Conservation (phyloP, 495 filamentous ascomycete genomes). For the Hypoxylon rickii region DNA sequence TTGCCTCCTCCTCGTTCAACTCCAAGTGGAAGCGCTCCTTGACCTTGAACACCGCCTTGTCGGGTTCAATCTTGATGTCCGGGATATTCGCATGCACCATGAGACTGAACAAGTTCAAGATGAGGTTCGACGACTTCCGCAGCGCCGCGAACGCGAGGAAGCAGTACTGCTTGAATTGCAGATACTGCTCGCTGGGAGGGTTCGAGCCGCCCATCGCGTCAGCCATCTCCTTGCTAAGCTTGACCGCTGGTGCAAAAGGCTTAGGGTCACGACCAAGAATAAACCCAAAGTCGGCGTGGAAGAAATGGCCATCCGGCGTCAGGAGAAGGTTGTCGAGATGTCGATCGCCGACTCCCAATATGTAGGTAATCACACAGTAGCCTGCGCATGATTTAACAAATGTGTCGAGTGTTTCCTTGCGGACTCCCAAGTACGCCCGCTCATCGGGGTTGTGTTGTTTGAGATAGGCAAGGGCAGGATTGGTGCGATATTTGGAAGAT, state of each 20-base stretch:
- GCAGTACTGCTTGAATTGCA: conserved; percentile 90
- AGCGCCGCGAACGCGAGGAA: conserved; percentile 93
- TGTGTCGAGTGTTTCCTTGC: conserved; percentile 91
- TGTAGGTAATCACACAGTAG: conserved; percentile 98
- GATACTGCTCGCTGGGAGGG: conserved; percentile 69
- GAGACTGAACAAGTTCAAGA: conserved; percentile 93
- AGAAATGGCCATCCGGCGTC: conserved; percentile 90
- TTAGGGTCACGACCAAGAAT: conserved; percentile 98
- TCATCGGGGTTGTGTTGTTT: conserved; percentile 89
- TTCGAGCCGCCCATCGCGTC: conserved; percentile 92
- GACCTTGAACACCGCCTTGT: conserved; percentile 91
- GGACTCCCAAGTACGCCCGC: conserved; percentile 78
- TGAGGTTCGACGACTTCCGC: conserved; percentile 84
- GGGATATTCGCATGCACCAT: conserved; percentile 98
- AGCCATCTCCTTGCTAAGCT: conserved; percentile 96
- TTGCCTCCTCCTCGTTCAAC: conserved; percentile 91
- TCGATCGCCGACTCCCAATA: conserved; percentile 95
- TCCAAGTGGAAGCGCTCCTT: conserved; percentile 92
- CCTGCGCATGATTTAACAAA: conserved; percentile 96
- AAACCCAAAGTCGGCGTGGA: conserved; percentile 98
- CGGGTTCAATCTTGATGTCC: conserved; percentile 88
- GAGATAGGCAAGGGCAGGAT: conserved; percentile 77
- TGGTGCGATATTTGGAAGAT: conserved; percentile 76
- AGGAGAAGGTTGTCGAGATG: conserved; percentile 96
- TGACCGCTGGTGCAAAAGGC: conserved; percentile 95